Evolutionary conservation across 2,329 filamentous ascomycete genomes (phyloP), one percentile per base, ranked within the genome.

Genomic region (Cordyceps cicadae): DNA sequence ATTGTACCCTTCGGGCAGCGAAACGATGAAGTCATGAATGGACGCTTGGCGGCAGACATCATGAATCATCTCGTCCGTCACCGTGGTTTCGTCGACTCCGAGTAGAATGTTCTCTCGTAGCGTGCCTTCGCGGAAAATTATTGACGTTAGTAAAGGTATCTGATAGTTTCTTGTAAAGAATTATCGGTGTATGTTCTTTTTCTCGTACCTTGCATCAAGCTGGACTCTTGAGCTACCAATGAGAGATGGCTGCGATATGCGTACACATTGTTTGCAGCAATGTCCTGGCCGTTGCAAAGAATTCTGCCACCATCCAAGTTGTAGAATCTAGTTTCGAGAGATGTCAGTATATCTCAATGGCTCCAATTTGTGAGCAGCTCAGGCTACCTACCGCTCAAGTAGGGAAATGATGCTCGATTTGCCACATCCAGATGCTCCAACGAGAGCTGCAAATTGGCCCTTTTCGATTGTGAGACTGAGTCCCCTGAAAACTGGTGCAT

Each of bases 201-300:
- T 7, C 14, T 51, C 59, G 70, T 73, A 65, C 85, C 86, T 70
- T 86, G 84, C 67, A 89, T 91, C 0, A 92, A 77, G 0, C 85
- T 86, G 7, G 89, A 81, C 69, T 92, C 88, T 70, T 92, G 89
- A 2, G 87, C 84, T 0, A 92, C 89, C 0, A 92, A 79, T 1
- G 87, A 86, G 14, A 92, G 76, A 37, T 83, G 74, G 60, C 79
- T 78, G 46, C 89, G 83, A 69, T 90, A 90, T 21, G 79, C 74
- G 62, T 79, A 78, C 0, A 87, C 77, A 59, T 87, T 82, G 55
- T 90, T 70, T 0, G 77, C 69, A 0, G 75, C 70, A 49, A 91
- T 83, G 65, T 87, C 79, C 54, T 77, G 75, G 6, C 79, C 83
- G 68, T 89, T 86, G 68, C 85, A 82, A 0, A 86, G 75, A 57